phyloP scores from a whole-genome alignment of 116 monocot genomes.

The Dioscorea cayenensis region DNA sequence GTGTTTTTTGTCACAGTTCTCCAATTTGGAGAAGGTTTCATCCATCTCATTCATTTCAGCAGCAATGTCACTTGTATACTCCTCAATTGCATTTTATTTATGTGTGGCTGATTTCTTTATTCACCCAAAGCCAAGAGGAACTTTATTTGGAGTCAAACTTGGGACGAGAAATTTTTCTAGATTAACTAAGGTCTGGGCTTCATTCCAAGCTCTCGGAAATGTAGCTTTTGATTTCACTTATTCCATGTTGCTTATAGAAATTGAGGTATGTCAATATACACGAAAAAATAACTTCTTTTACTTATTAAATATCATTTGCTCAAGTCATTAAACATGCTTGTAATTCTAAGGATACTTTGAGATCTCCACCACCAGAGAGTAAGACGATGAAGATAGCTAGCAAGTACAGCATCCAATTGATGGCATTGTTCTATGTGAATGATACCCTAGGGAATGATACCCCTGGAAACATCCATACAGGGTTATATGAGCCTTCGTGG shows the following conservation, averaged over 20 bases:
- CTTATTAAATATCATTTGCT: neutral
- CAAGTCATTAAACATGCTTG: neutral
- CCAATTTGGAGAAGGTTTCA: conserved; percentile 71
- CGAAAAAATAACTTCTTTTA: neutral
- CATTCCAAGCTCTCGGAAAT: conserved; percentile 62
- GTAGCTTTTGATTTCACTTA: conserved; percentile 68
- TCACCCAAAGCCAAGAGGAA: conserved; percentile 22
- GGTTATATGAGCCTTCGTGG: conserved; percentile 70
- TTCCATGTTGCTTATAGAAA: conserved; percentile 62
- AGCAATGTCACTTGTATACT: conserved; percentile 64
- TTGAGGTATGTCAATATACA: conserved; percentile 26
- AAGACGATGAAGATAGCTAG: conserved; percentile 77
- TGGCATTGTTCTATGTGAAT: conserved; percentile 61
- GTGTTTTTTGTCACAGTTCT: conserved; percentile 43
- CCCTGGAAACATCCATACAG: conserved; percentile 59
- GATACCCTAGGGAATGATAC: conserved; percentile 61
- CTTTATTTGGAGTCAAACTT: conserved; percentile 35
- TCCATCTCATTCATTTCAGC: conserved; percentile 59
- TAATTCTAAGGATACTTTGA: conserved; percentile 54
- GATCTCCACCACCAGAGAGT: conserved; percentile 68
- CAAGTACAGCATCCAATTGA: conserved; percentile 41
- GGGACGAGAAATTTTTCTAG: conserved; percentile 31
- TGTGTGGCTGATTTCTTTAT: conserved; percentile 42
- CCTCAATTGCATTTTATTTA: conserved; percentile 43
- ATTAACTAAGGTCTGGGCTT: conserved; percentile 44